Base-by-base conservation (phyloP, 2,329 filamentous ascomycete genomes). In the Ophiostoma ulmi region DNA sequence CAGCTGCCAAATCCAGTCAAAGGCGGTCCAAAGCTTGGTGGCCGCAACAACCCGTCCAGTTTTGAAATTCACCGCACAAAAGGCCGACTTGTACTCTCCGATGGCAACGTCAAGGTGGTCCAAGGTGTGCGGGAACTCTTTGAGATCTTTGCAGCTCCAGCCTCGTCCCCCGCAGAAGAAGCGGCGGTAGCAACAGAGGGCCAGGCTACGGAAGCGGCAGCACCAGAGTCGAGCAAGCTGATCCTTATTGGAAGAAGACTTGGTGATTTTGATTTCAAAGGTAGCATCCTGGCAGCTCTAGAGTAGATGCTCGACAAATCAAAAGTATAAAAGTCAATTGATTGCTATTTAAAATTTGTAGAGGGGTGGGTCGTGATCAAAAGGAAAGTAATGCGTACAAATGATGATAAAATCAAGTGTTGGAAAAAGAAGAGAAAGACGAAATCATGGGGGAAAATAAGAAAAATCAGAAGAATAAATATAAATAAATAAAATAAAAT, bases 51-150 rank as follows among this genome's bases (percentile, higher is more conserved):
- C 68, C 76, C 73, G 70, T 75, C 74, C 67, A 76, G 70, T 63
- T 92, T 96, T 74, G 93, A 97, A 76, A 89, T 98, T 31, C 94
- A 99, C 77, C 87, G 95, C 14, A 82, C 93, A 48, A 99, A 99
- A 78, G 94, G 93, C 0, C 87, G 92, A 2, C 79, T 98, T 7
- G 82, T 86, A 0, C 82, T 94, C 22, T 77, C 81, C 0, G 83
- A 89, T 70, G 92, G 92, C 0, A 81, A 83, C 0, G 81, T 88
- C 63, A 91, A 92, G 77, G 87, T 98, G 73, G 84, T 98, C 8
- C 95, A 99, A 79, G 95, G 94, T 1, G 95, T 99, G 0, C 84
- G 94, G 69, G 94, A 97, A 75, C 86, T 98, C 20, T 99, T 98
- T 78, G 95, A 99, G 76, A 91, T 98, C 35, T 87, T 92, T 35